phyloP scores from a whole-genome alignment of 2,329 filamentous ascomycete species.

The Apiospora rasikravindrae region DNA sequence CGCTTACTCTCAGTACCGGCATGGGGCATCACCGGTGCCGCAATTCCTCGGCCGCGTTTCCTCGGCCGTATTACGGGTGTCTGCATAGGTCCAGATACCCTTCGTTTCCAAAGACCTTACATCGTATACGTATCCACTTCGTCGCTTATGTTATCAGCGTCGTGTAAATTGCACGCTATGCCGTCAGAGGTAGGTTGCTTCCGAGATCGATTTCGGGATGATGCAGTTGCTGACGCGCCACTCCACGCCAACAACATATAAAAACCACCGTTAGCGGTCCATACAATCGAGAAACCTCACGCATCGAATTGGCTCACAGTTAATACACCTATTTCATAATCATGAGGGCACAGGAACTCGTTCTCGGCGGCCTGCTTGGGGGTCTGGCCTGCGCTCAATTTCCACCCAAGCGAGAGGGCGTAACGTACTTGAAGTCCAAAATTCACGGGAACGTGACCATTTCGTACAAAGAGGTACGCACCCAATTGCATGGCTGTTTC shows the following conservation, averaged over 20 bases:
- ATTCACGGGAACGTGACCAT: constrained; percentile 64
- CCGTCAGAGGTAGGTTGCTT: neutral
- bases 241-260: neutral
- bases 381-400: constrained; percentile 35
- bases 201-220: neutral
- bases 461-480: constrained; percentile 56
- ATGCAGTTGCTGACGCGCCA: neutral
- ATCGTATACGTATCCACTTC: neutral
- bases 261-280: neutral
- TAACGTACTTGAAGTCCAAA: constrained; percentile 59
- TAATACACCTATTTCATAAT: neutral
- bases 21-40: no score
- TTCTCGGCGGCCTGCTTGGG: constrained; percentile 18
- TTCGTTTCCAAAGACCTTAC: neutral
- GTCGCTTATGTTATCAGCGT: neutral
- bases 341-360: neutral
- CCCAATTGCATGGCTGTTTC: no score
- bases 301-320: neutral
- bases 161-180: neutral
- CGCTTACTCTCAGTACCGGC: no score
- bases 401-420: constrained; percentile 35
- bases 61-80: no score
- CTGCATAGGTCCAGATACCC: neutral
- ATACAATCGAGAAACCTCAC: neutral
- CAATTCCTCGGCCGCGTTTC: no score